These are phyloP conservation scores for Corylus americana DNA, from an alignment of 306 rosid genomes.

Conservation along the genomic window DNA sequence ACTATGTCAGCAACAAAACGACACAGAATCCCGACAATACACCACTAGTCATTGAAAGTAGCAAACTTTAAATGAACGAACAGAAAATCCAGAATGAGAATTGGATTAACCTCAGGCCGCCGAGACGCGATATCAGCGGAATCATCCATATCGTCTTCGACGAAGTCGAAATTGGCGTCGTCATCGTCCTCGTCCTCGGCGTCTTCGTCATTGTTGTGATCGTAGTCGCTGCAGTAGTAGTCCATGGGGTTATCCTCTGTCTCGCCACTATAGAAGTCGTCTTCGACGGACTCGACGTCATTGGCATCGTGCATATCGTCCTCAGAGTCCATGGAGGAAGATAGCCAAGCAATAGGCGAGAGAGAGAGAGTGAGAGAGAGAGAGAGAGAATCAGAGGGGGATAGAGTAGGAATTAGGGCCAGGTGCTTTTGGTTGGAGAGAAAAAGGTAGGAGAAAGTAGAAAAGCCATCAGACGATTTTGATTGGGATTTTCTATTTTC, in stretches of 20 bases:
- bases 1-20: neutral
- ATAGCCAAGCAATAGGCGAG: neutral
- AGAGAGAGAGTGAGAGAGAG: neutral
- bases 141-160: slow-evolving; percentile 52
- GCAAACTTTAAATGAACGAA: neutral
- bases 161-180: slow-evolving; percentile 16
- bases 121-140: slow-evolving; percentile 53
- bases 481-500: no score
- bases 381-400: neutral
- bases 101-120: slow-evolving; percentile 59
- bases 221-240: slow-evolving; percentile 50
- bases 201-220: slow-evolving; percentile 7
- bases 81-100: slow-evolving; percentile 4
- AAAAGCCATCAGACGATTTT: neutral
- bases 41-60: neutral
- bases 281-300: slow-evolving; percentile 68
- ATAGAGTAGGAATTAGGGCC: neutral
- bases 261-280: slow-evolving; percentile 81
- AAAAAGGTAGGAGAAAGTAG: neutral
- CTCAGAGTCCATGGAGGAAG: slow-evolving; percentile 67
- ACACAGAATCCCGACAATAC: neutral
- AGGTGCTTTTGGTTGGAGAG: neutral
- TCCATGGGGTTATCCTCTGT: slow-evolving; percentile 56
- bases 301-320: slow-evolving; percentile 91
- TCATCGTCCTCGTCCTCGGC: slow-evolving; percentile 39